These are phyloP conservation scores for Panicum virgatum DNA, from an alignment of 202 grass and related monocot genomes.

Conservation along the genomic window DNA sequence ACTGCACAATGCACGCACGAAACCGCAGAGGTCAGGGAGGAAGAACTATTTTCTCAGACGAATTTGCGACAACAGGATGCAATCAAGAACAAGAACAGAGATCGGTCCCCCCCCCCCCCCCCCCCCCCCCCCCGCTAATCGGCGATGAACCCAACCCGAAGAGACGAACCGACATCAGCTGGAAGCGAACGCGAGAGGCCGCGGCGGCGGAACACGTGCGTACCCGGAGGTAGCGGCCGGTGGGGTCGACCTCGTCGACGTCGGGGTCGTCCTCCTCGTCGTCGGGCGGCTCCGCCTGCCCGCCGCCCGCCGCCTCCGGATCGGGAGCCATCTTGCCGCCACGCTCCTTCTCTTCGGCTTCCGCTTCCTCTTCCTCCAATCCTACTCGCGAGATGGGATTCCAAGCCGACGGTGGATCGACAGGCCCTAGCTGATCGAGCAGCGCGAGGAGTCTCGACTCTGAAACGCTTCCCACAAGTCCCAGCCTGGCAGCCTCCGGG, in stretches of 20 bases:
- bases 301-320: neutral
- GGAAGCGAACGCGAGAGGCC: neutral
- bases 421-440: neutral
- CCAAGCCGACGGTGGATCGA: neutral
- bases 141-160: no score
- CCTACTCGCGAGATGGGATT: neutral
- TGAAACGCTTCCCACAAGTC: neutral
- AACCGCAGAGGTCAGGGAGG: neutral
- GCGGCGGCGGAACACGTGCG: neutral
- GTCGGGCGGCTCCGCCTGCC: conserved; percentile 39
- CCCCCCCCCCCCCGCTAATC: no score
- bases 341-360: neutral
- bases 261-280: conserved; percentile 31
- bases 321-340: conserved; percentile 20
- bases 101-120: no score
- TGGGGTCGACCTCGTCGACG: conserved; percentile 47
- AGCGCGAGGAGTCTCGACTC: neutral
- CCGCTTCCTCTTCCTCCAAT: neutral
- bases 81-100: neutral
- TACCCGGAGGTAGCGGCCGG: conserved; percentile 44
- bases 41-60: neutral
- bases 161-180: neutral
- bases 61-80: neutral
- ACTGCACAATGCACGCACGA: conserved; percentile 37
- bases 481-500: neutral